Base-by-base conservation (phyloP, 2,329 filamentous ascomycete species). In the Raffaelea ambrosiae region DNA sequence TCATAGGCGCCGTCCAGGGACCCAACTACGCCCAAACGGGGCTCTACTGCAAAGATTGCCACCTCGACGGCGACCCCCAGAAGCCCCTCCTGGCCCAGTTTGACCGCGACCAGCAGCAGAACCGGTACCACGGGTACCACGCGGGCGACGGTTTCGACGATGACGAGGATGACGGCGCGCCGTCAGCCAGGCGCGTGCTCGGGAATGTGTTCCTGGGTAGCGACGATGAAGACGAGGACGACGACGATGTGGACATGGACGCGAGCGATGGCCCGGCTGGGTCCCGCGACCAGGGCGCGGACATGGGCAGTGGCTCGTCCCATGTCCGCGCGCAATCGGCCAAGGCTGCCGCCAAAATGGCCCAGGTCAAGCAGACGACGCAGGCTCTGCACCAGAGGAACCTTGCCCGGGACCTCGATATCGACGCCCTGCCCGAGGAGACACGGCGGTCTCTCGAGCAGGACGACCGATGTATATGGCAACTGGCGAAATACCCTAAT, bases 1-100 rank as follows among this genome's bases (percentile, higher is more conserved):
- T 67, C 5, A 61, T 81, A 23, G 79, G 79, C 23, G 74, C 69
- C 5, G 67, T 81, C 2, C 73, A 83, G 55, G 80, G 79, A 1
- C 70, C 72, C 0, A 60, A 62, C 3, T 83, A 83, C 54, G 51
- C 62, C 1, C 53, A 61, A 2, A 70, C 72, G 0, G 63, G 63
- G 1, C 60, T 79, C 2, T 80, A 69, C 55, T 62, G 71, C 4
- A 55, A 50, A 5, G 72, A 79, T 5, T 69, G 69, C 1, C 79
- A 83, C 53, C 53, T 67, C 3, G 57, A 73, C 18, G 58, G 61
- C 2, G 67, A 79, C 39, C 63, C 66, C 0, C 48, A 47, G 1
- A 59, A 58, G 33, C 75, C 73, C 3, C 63, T 82, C 5, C 54
- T 76, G 7, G 67, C 69, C 2, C 54, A 59, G 5, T 67, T 66